A percentile compares a stretch with the other conserved stretches of the same genome.
These are phyloP conservation scores for Breviolum minutum DNA, from an alignment of 73 alveolate genomes.

Conservation along the genomic window DNA sequence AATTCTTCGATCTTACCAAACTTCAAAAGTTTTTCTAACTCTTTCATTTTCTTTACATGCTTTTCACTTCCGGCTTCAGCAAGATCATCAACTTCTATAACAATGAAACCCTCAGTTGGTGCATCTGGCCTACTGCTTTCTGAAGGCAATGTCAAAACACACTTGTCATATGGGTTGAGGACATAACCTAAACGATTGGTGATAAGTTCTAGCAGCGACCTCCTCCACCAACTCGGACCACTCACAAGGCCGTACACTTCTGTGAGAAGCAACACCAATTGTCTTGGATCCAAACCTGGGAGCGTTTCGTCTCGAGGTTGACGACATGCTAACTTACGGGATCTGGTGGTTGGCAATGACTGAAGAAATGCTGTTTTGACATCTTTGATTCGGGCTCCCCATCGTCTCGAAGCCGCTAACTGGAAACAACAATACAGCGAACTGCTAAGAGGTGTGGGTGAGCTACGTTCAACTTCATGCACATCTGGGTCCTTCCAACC, in stretches of 20 bases:
- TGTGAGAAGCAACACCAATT: neutral
- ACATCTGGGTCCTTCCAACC: constrained; percentile 1
- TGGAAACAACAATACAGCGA: neutral
- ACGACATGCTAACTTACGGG: neutral
- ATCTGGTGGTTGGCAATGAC: neutral
- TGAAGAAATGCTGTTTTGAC: constrained; percentile 22
- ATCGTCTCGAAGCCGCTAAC: neutral
- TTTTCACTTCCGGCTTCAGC: neutral
- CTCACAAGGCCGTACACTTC: constrained; percentile 25
- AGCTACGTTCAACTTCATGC: neutral
- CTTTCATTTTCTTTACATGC: neutral
- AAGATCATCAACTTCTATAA: constrained; percentile 5
- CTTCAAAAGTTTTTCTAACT: neutral
- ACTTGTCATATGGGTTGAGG: neutral
- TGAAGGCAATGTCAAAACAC: constrained; percentile 3
- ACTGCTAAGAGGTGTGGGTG: neutral
- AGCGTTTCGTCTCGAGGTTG: neutral
- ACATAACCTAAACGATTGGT: neutral
- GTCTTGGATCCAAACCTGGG: neutral
- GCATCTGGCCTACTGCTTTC: too few relatives aligned
- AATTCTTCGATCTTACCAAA: neutral
- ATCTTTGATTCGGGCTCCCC: neutral
- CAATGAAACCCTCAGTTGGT: neutral
- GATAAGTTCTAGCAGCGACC: neutral
- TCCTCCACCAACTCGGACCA: constrained; percentile 14